These are phyloP conservation scores for Fremontodendron californicum DNA, from an alignment of 345 rosid genomes.

Conservation along the genomic window DNA sequence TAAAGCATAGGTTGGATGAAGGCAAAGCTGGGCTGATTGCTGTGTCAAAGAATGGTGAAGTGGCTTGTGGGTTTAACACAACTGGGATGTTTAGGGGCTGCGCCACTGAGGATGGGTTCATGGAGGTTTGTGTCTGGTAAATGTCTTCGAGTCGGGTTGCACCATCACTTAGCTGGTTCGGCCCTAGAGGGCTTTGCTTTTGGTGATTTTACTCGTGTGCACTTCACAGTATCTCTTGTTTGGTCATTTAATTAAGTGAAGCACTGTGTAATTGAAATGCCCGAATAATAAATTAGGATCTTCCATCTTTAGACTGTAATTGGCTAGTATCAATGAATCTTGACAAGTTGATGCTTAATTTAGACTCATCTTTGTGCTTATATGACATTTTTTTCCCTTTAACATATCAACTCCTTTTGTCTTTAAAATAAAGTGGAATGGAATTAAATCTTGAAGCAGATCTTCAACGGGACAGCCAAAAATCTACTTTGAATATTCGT, in stretches of 20 bases:
- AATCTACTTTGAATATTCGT: too few relatives aligned
- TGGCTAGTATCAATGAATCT: neutral
- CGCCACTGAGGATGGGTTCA: constrained; percentile 88
- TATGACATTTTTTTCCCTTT: neutral
- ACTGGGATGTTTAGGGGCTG: constrained; percentile 91
- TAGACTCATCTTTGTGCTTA: neutral
- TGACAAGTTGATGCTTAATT: neutral
- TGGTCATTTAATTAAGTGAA: neutral
- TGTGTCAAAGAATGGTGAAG: constrained; percentile 78
- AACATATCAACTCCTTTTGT: neutral
- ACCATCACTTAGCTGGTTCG: too few relatives aligned
- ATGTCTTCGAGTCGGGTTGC: neutral
- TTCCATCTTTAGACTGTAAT: neutral
- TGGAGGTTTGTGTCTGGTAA: constrained; percentile 82
- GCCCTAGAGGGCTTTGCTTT: neutral
- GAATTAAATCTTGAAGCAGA: neutral
- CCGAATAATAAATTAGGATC: neutral
- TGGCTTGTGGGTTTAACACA: constrained; percentile 72
- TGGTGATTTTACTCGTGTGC: neutral
- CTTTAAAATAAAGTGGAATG: neutral
- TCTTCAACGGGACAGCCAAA: constrained; percentile 1
- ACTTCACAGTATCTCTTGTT: neutral
- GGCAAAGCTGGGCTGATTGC: constrained; percentile 87
- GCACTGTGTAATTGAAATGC: constrained; percentile 8
- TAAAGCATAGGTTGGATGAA: constrained; percentile 70